Evolutionary conservation across 2,329 filamentous ascomycete genomes (phyloP).

Genomic region (Calonectria henricotiae): DNA sequence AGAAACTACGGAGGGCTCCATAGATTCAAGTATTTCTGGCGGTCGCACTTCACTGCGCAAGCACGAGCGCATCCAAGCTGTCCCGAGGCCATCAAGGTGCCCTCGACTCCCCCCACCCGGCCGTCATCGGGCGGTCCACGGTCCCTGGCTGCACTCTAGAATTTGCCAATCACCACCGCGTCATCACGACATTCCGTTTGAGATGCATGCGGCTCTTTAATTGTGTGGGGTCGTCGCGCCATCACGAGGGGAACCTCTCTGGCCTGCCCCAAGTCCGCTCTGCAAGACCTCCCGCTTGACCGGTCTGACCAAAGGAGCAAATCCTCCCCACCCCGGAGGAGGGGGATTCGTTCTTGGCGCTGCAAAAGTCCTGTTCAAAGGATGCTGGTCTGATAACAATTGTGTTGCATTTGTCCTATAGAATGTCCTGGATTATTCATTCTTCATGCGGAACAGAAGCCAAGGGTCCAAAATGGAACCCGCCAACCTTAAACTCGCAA

Average conservation of each 20-base stretch:
- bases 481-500: background rate
- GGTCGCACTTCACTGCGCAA: background rate
- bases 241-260: slow-evolving; percentile 36
- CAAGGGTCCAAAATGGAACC: background rate
- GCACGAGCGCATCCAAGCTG: background rate
- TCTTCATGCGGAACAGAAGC: background rate
- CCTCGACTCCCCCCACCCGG: slow-evolving; percentile 18
- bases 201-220: slow-evolving; percentile 32
- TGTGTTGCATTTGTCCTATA: background rate
- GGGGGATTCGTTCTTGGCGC: background rate
- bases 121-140: slow-evolving; percentile 29
- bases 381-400: background rate
- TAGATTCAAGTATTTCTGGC: slow-evolving; percentile 29
- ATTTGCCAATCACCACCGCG: slow-evolving; percentile 35
- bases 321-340: slow-evolving; percentile 10
- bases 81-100: slow-evolving; percentile 40
- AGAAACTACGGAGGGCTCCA: background rate
- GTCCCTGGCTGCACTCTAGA: slow-evolving; percentile 23
- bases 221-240: slow-evolving; percentile 24
- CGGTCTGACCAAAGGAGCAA: slow-evolving; percentile 17
- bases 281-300: slow-evolving; percentile 15
- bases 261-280: slow-evolving; percentile 14
- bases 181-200: slow-evolving; percentile 11
- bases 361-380: background rate
- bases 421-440: background rate